Evolutionary conservation across 129 eudicot species (phyloP).

Genomic region (sunflower (Helianthus annuus)): HanXRQr2.0-SUNRISE NC_035446.2:160454119-160454618

Average conservation of each 20-base stretch:
- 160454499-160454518: too few relatives aligned
- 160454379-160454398: background rate
- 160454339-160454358: background rate
- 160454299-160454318: too few relatives aligned
- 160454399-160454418: background rate
- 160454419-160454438: background rate
- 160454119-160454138: slow-evolving; percentile 28
- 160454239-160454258: background rate
- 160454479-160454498: too few relatives aligned
- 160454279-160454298: background rate
- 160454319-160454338: too few relatives aligned
- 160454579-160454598: too few relatives aligned
- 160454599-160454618: too few relatives aligned
- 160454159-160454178: slow-evolving; percentile 20
- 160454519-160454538: too few relatives aligned
- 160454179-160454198: slow-evolving; percentile 33
- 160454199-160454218: slow-evolving; percentile 33
- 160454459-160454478: background rate
- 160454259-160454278: slow-evolving; percentile 6
- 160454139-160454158: slow-evolving; percentile 2
- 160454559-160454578: too few relatives aligned
- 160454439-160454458: background rate
- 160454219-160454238: slow-evolving; percentile 22
- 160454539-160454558: too few relatives aligned
- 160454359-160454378: background rate